Base-by-base conservation (phyloP, 2,329 filamentous ascomycete genomes). In the Byssochlamys sp. region DNA sequence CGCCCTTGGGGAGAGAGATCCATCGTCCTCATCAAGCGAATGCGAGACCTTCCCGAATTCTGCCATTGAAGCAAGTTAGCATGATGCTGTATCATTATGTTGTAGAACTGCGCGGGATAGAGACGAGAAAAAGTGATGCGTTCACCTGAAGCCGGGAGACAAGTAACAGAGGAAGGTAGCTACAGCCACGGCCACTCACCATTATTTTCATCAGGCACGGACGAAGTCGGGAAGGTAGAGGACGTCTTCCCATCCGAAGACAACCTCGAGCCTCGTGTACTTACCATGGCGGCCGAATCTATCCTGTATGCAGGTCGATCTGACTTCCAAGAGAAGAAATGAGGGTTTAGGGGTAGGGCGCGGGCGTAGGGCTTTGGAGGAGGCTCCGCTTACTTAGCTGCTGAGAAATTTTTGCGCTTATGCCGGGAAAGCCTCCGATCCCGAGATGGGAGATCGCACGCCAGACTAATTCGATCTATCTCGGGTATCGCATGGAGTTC, bases 261-360 rank as follows among this genome's bases (percentile, higher is more conserved):
- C 56, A 68, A 59, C 52, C 56, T 61, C 59, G 62, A 59, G 52
- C 61, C 70, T 60, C 58, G 63, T 50, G 69, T 65, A 61, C 70
- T 67, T 60, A 68, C 67, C 71, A 74, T 74, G 57, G 54, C 64
- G 62, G 64, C 58, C 54, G 60, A 59, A 60, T 62, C 57, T 57
- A 61, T 60, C 56, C 60, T 59, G 57, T 61, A 60, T 57, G 61
- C 59, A 62, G 63, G 60, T 58, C 59, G 60, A 59, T 64, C 59
- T 65, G 61, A 67, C 67, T 73, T 74, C 73, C 74, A 67, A 70
- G 72, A 76, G 70, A 65, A 76, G 73, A 74, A 76, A 76, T 76
- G 68, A 76, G 74, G 74, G 74, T 72, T 76, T 76, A 76, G 73
- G 73, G 73, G 65, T 75, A 76, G 74, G 74, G 74, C 74, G 72